Evolutionary conservation across 257 asterid species (phyloP), one percentile per base, ranked within the genome.

Genomic region (Penstemon davidsonii): DNA sequence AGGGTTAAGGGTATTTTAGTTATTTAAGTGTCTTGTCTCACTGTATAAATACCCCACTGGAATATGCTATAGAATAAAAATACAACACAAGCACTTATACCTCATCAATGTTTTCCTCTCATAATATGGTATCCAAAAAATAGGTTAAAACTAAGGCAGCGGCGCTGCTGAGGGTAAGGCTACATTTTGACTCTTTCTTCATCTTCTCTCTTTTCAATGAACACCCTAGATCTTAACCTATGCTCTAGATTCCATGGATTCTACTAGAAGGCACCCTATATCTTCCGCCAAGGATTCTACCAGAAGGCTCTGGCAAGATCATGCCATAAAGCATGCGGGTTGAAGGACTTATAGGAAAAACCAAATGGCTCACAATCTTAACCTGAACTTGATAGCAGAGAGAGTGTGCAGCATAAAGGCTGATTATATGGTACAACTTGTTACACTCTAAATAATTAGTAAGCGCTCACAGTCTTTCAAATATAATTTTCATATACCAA

Each of bases 401-500:
- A 46, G 10, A 46, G 33, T 25, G 33, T 25, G 5, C 57, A 61
- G 47, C 42, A 46, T 45, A 19, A 46, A 55, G 51, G 42, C 37
- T 12, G 52, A 42, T 52, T 8, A n/a, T 8, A 74, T 8, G 44
- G 39, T 7, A 5, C 36, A 55, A 46, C 56, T 37, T 2, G 18
- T 44, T 64, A 55, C 7, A 15, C 38, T 59, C 47, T 12, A 13
- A 44, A 25, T 47, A 61, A 19, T 45, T 42, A 68, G 61, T 15
- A 60, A 57, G 36, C n/a, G 41, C 8, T 11, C 7, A 4, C 51
- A 45, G 70, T 3, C 46, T 18, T 46, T 3, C 8, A 45, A 51
- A 46, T 12, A 55, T 42, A 11, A 67, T 50, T 33, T 39, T 53
- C 59, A 47, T 60, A 65, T n/a, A 59, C 61, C 7, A 42, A n/a